Conservation (phyloP, 352 stramenopile genomes). For the Phytophthora syringae region DNA sequence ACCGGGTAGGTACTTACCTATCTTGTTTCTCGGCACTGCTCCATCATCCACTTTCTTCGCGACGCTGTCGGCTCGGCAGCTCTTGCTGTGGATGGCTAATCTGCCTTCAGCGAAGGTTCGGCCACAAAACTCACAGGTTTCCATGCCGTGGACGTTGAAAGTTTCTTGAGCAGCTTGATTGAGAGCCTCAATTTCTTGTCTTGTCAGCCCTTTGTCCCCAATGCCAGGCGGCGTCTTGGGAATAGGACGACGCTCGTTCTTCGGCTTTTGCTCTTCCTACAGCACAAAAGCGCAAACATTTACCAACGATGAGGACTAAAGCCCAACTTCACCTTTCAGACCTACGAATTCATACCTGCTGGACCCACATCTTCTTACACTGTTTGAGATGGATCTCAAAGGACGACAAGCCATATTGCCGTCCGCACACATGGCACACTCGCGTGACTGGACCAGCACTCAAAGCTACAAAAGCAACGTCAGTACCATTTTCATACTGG, state of each 20-base stretch:
- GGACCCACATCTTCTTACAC: slow-evolving; percentile 83
- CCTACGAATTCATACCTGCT: slow-evolving; percentile 40
- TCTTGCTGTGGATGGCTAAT: slow-evolving; percentile 73
- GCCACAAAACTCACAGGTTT: slow-evolving; percentile 78
- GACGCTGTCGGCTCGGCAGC: slow-evolving; percentile 52
- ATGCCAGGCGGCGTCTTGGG: slow-evolving; percentile 70
- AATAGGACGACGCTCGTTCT: slow-evolving; percentile 60
- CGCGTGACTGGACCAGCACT: slow-evolving; percentile 65
- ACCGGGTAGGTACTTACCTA: slow-evolving; percentile 53
- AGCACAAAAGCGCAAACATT: background rate
- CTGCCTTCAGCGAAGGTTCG: slow-evolving; percentile 79
- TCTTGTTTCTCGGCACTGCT: slow-evolving; percentile 59
- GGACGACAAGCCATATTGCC: slow-evolving; percentile 80
- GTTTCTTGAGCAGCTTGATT: slow-evolving; percentile 70
- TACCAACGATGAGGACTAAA: too few relatives aligned
- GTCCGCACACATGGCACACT: slow-evolving; percentile 82
- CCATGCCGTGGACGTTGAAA: slow-evolving; percentile 81
- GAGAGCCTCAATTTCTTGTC: slow-evolving; percentile 71
- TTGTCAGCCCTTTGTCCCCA: slow-evolving; percentile 43
- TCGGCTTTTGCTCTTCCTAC: slow-evolving; percentile 75
- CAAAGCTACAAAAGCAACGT: slow-evolving; percentile 29
- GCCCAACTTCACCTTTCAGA: too few relatives aligned
- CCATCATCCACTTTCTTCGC: slow-evolving; percentile 60
- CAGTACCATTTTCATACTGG: background rate
- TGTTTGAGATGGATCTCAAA: slow-evolving; percentile 89